Evolutionary conservation across 176 grass and related monocot genomes (phyloP).

Genomic region (Miscanthus lutarioriparius): DNA sequence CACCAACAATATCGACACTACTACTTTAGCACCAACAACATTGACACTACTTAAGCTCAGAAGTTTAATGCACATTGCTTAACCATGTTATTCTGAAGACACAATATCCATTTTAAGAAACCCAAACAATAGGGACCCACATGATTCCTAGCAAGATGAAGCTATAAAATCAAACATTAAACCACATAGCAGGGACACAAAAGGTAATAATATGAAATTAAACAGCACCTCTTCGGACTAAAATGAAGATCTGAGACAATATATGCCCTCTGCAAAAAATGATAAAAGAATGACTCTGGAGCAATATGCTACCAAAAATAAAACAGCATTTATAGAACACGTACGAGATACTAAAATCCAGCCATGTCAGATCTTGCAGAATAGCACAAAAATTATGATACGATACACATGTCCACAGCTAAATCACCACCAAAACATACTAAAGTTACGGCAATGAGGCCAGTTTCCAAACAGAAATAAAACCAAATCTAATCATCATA

Average conservation of each 20-base stretch:
- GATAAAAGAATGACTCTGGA: constrained; percentile 36
- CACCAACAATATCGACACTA: not conserved
- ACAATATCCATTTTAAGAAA: not conserved
- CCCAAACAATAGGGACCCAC: not conserved
- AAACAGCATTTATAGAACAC: constrained; percentile 10
- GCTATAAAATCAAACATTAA: not conserved
- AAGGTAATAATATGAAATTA: constrained; percentile 14
- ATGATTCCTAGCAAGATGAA: not conserved
- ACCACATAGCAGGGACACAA: not conserved
- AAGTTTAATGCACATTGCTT: not conserved
- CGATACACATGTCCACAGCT: constrained; percentile 28
- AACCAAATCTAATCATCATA: constrained; percentile 19
- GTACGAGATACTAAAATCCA: not conserved
- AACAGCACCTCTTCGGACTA: constrained; percentile 29
- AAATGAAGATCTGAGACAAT: constrained; percentile 30
- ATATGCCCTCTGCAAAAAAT: constrained; percentile 38
- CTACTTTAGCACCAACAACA: not conserved
- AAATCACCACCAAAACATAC: constrained; percentile 15
- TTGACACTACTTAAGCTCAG: not conserved
- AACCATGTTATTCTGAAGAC: not conserved
- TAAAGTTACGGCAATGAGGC: constrained; percentile 15
- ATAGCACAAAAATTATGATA: constrained; percentile 12
- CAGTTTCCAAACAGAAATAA: constrained; percentile 19
- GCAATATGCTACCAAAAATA: not conserved
- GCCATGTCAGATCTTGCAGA: not conserved